A percentile compares a stretch with the other conserved stretches of the same genome.
phyloP scores from a whole-genome alignment of 108 stramenopile genomes.

The Cylindrotheca closterium region DNA sequence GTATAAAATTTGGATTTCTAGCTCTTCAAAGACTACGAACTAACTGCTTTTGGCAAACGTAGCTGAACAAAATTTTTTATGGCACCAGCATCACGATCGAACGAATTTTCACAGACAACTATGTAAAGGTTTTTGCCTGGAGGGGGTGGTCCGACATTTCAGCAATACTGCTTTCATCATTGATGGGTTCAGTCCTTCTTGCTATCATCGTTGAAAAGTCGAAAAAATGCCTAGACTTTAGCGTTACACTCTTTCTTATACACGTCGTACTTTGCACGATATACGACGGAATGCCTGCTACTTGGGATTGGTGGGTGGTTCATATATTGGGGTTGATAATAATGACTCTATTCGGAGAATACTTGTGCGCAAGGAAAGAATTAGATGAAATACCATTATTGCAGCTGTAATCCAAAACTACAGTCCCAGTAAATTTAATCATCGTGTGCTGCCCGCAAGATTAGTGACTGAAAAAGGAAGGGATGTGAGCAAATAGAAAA shows the following conservation, averaged over 20 bases:
- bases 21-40: too few relatives aligned
- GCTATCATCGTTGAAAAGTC: slow-evolving; percentile 55
- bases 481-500: too few relatives aligned
- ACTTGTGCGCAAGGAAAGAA: slow-evolving; percentile 73
- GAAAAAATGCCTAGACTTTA: slow-evolving; percentile 86
- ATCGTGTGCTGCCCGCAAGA: too few relatives aligned
- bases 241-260: slow-evolving; percentile 73
- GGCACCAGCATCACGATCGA: slow-evolving; percentile 68
- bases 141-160: slow-evolving; percentile 68
- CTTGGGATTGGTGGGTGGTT: slow-evolving; percentile 85
- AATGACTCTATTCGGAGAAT: slow-evolving; percentile 84
- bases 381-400: slow-evolving; percentile 81
- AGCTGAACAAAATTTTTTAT: slow-evolving; percentile 64
- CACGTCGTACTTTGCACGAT: slow-evolving; percentile 57
- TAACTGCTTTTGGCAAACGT: too few relatives aligned
- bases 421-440: too few relatives aligned
- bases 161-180: slow-evolving; percentile 58
- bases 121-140: slow-evolving; percentile 57
- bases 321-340: slow-evolving; percentile 67
- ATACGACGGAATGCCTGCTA: slow-evolving; percentile 65
- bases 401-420: slow-evolving; percentile 20
- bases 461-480: too few relatives aligned
- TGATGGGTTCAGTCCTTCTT: slow-evolving; percentile 41
- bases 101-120: slow-evolving; percentile 75
- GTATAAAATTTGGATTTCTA: too few relatives aligned